Conservation (phyloP, 1,284 basidiomycete genomes). For the Cerioporus squamosus region DNA sequence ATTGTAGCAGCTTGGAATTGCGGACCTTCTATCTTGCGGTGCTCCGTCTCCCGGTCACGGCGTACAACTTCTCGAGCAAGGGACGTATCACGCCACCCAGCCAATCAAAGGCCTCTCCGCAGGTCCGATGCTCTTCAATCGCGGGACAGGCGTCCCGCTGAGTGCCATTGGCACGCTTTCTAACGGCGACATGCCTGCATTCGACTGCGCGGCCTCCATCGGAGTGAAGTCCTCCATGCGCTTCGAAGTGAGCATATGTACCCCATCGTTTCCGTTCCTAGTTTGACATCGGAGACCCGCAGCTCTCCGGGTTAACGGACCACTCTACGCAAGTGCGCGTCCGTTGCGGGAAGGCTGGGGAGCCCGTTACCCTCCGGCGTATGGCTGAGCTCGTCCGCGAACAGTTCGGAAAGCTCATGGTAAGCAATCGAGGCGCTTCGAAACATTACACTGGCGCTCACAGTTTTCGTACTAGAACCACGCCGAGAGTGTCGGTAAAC, state of each 20-base stretch:
- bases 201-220: background rate
- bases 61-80: too few species aligned
- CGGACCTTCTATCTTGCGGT: too few species aligned
- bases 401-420: conserved; percentile 1
- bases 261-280: background rate
- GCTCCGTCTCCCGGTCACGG: too few species aligned
- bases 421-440: background rate
- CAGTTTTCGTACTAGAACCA: background rate
- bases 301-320: background rate
- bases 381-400: background rate
- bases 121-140: conserved; percentile 1
- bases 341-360: background rate
- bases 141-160: background rate
- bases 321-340: background rate
- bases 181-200: background rate
- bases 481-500: background rate
- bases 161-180: background rate
- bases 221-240: conserved; percentile 2
- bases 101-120: background rate
- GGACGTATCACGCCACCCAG: too few species aligned
- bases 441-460: background rate
- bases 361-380: background rate
- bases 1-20: too few species aligned
- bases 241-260: background rate
- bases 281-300: background rate